Evolutionary conservation across 345 rosid species (phyloP), one percentile per base, ranked within the genome.

Genomic region (Nephelium lappaceum): DNA sequence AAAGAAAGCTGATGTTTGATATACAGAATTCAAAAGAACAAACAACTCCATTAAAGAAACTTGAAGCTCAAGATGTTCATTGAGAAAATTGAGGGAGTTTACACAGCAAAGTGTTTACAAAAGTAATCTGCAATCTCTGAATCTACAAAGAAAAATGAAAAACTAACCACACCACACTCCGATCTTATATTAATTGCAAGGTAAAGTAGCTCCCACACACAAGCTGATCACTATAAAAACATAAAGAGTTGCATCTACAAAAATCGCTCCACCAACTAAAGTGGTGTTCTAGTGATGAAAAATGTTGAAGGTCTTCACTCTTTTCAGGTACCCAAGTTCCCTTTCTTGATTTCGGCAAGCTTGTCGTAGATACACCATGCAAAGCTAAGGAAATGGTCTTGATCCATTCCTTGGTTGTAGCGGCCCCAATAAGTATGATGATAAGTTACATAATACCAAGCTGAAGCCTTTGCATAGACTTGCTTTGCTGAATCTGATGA

Each of bases 381-480:
- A 51, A 88, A 88, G 58, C 91, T 86, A 8, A 86, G 80, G 24
- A 73, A 88, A 74, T 88, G 89, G 19, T 81, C 84, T 8, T 81
- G 70, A 12, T 75, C 57, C 72, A 81, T 71, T 73, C 85, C 89
- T 78, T 83, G 82, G 3, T 83, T 83, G 84, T 77, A 83, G n/a
- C 58, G 0, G 11, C 85, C 87, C 83, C 82, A 85, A 45, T 74
- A 86, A 55, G 16, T 64, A 6, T 81, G 81, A 71, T 88, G 89
- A 71, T 88, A 86, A 0, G 91, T 86, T 1, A 85, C 91, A 61
- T 85, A 39, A 53, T 86, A 85, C 87, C 87, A 88, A 16, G 91
- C 89, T 0, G 91, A 88, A 64, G 89, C 89, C 74, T 88, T 88
- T 2, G 87, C 88, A 8, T 83, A 57, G 12, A 21, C 65, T 25